Evolutionary conservation across 2,329 filamentous ascomycete genomes (phyloP).

Genomic region (Niveomyces coronatus): DNA sequence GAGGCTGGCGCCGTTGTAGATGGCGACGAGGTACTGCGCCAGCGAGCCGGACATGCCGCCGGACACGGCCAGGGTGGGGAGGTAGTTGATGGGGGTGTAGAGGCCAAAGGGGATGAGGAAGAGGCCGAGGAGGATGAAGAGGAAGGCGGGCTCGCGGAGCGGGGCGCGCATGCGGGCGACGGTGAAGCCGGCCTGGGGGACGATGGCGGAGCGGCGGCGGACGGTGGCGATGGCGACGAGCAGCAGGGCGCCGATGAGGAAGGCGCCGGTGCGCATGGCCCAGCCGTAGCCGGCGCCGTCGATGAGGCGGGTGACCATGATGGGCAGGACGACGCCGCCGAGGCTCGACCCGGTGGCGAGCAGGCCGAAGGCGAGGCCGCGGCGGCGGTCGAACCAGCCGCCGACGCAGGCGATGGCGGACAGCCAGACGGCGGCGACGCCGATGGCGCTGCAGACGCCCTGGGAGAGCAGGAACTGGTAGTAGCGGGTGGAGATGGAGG

Average conservation of each 20-base stretch:
- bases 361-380: conserved; percentile 19
- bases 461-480: conserved; percentile 26
- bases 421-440: conserved; percentile 18
- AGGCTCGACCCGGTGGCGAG: conserved; percentile 18
- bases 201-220: conserved; percentile 4
- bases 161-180: conserved; percentile 20
- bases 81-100: conserved; percentile 21
- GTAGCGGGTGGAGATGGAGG: conserved; percentile 30
- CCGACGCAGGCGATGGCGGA: conserved; percentile 15
- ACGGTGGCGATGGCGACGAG: conserved; percentile 5
- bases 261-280: conserved; percentile 22
- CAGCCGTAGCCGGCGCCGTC: conserved; percentile 19
- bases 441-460: conserved; percentile 21
- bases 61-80: conserved; percentile 12
- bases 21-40: conserved; percentile 15
- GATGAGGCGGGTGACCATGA: conserved; percentile 22
- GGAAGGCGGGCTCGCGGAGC: conserved; percentile 17
- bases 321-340: conserved; percentile 25
- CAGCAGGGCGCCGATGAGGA: conserved; percentile 21
- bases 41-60: conserved; percentile 13
- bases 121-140: conserved; percentile 17
- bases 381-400: conserved; percentile 17
- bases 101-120: conserved; percentile 21
- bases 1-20: conserved; percentile 17
- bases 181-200: conserved; percentile 14